A percentile compares a stretch with the other conserved stretches of the same genome.
These are phyloP conservation scores for Aspergillus pseudoviridinutans DNA, from an alignment of 2,329 filamentous ascomycete genomes.

Conservation along the genomic window DNA sequence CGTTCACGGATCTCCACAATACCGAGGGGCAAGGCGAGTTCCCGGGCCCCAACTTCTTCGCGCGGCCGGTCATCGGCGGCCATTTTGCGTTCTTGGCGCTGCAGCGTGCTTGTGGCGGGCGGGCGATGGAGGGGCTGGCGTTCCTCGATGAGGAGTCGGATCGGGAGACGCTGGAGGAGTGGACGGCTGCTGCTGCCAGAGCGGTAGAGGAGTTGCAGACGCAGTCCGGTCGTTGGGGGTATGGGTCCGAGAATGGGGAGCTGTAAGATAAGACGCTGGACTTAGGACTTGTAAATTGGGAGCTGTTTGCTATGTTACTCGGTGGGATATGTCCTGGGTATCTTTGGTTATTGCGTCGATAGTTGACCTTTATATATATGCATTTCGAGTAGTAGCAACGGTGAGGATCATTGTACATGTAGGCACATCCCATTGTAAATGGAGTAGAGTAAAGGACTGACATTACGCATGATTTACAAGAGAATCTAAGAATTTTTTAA, in stretches of 20 bases:
- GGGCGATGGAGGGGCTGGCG: conserved; percentile 55
- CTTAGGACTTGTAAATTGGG: neutral
- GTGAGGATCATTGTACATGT: too few species aligned
- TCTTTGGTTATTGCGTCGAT: conserved; percentile 11
- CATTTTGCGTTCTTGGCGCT: conserved; percentile 84
- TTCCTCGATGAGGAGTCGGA: conserved; percentile 39
- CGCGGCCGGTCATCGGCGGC: conserved; percentile 76
- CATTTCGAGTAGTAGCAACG: too few species aligned
- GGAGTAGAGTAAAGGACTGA: too few species aligned
- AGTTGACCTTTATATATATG: too few species aligned
- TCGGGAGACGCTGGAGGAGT: conserved; percentile 8
- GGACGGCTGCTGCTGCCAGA: conserved; percentile 19
- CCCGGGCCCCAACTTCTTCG: conserved; percentile 72
- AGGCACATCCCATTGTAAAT: too few species aligned
- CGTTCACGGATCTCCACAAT: conserved; percentile 77
- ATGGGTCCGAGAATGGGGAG: conserved; percentile 21
- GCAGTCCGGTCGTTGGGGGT: neutral
- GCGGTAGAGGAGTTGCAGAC: conserved; percentile 20
- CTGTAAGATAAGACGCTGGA: conserved; percentile 12
- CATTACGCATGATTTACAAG: too few species aligned
- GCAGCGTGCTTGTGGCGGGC: conserved; percentile 71
- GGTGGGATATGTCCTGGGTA: conserved; percentile 9
- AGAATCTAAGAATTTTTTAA: conserved; percentile 4
- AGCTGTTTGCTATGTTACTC: conserved; percentile 3
- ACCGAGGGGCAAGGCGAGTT: conserved; percentile 75